phyloP scores from a whole-genome alignment of 75 land plant genomes.

The Chamaecyparis obtusa region DNA sequence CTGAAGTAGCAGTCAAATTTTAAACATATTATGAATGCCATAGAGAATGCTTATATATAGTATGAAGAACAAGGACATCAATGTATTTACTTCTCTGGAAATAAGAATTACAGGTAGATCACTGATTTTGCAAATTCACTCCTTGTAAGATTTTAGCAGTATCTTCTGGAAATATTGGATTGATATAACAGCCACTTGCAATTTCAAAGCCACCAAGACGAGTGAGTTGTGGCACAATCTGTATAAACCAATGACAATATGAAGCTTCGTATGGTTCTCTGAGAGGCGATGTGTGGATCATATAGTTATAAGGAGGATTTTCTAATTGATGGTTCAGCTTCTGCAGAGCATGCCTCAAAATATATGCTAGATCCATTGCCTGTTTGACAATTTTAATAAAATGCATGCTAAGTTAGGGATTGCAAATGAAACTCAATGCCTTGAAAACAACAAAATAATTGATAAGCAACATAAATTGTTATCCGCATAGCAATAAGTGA shows the following conservation, averaged over 20 bases:
- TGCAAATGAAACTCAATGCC: background rate
- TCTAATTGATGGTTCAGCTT: conserved; percentile 62
- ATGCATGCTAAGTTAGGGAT: background rate
- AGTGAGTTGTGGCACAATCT: conserved; percentile 73
- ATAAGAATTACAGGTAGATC: background rate
- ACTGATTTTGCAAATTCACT: conserved; percentile 17
- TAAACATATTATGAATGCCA: background rate
- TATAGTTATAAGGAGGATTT: conserved; percentile 79
- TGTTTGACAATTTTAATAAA: conserved; percentile 16
- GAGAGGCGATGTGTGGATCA: conserved; percentile 76
- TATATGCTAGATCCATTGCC: conserved; percentile 66
- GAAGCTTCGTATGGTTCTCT: conserved; percentile 13
- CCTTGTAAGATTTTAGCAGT: conserved; percentile 67
- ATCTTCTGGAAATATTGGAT: conserved; percentile 87
- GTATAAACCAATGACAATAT: conserved; percentile 79
- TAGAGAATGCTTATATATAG: background rate
- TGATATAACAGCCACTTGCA: conserved; percentile 84
- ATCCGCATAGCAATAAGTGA: background rate
- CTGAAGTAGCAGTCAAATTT: background rate
- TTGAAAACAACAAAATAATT: background rate
- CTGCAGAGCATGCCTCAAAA: conserved; percentile 56
- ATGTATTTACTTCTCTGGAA: background rate
- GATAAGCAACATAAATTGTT: background rate
- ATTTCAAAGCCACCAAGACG: conserved; percentile 83
- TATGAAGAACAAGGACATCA: background rate